A percentile compares a stretch with the other conserved stretches of the same genome.
phyloP scores from a whole-genome alignment of 2,329 filamentous ascomycete genomes.

The Harringtonia lauricola region DNA sequence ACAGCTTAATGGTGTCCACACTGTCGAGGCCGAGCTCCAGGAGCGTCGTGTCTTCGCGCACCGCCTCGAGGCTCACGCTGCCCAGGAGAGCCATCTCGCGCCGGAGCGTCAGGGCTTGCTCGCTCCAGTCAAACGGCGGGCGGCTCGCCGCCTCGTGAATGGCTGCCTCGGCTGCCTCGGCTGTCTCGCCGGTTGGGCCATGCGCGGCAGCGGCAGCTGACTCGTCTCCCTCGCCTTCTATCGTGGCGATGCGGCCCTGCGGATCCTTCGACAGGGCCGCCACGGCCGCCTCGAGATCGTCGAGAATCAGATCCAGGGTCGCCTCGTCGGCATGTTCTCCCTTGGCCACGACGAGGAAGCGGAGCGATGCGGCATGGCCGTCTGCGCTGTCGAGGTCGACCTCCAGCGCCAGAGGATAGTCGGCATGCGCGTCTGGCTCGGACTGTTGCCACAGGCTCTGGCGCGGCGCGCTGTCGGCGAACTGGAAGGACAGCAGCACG shows the following conservation, averaged over 20 bases:
- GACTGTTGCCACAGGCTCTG: constrained; percentile 40
- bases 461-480: constrained; percentile 20
- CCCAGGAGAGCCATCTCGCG: constrained; percentile 54
- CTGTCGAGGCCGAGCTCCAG: constrained; percentile 83
- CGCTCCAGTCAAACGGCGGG: constrained; percentile 46
- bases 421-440: constrained; percentile 37
- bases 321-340: constrained; percentile 21
- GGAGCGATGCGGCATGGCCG: constrained; percentile 22
- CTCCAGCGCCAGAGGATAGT: constrained; percentile 73
- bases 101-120: constrained; percentile 40
- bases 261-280: constrained; percentile 13
- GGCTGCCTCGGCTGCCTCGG: neutral
- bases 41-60: constrained; percentile 53
- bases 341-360: constrained; percentile 49
- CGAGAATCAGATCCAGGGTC: constrained; percentile 24
- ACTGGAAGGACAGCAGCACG: constrained; percentile 72
- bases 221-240: constrained; percentile 2
- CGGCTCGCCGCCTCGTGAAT: neutral
- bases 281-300: constrained; percentile 24
- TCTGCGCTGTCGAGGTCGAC: constrained; percentile 40
- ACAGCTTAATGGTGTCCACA: constrained; percentile 80
- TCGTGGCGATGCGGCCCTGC: neutral
- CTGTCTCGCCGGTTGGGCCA: neutral
- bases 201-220: neutral
- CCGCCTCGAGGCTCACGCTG: constrained; percentile 32